Conservation (phyloP, 768 basidiomycete genomes). For the Amanita muscaria region DNA sequence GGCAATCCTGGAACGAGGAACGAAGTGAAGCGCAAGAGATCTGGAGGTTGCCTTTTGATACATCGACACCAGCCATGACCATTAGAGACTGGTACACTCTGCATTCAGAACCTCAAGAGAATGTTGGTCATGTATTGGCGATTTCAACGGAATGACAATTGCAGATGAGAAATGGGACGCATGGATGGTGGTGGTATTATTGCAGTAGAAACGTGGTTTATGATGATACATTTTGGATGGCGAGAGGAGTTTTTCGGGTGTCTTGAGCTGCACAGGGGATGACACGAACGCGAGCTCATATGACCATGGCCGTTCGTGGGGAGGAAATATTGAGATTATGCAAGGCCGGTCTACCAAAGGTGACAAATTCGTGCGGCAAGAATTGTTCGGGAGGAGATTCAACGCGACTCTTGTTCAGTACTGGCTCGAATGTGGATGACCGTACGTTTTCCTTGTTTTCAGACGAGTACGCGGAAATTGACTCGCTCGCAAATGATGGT, state of each 20-base stretch:
- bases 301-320: constrained; percentile 47
- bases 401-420: constrained; percentile 59
- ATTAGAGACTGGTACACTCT: background rate
- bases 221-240: constrained; percentile 74
- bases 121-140: constrained; percentile 16
- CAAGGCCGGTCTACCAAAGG: constrained; percentile 69
- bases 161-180: constrained; percentile 60
- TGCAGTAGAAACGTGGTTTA: constrained; percentile 54
- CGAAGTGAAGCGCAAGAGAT: constrained; percentile 10
- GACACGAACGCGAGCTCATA: constrained; percentile 38
- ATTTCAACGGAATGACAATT: constrained; percentile 41
- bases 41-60: constrained; percentile 1
- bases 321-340: constrained; percentile 70
- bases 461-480: constrained; percentile 43
- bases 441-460: constrained; percentile 79
- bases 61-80: background rate
- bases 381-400: constrained; percentile 68
- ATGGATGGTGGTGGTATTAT: constrained; percentile 61
- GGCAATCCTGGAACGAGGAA: background rate
- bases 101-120: background rate
- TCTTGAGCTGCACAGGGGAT: constrained; percentile 32
- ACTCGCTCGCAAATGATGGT: constrained; percentile 55
- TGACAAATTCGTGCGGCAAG: constrained; percentile 74
- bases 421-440: constrained; percentile 55
- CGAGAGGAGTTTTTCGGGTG: background rate